Evolutionary conservation across 768 basidiomycete species (phyloP).

Genomic region (Ramaria sp.): DNA sequence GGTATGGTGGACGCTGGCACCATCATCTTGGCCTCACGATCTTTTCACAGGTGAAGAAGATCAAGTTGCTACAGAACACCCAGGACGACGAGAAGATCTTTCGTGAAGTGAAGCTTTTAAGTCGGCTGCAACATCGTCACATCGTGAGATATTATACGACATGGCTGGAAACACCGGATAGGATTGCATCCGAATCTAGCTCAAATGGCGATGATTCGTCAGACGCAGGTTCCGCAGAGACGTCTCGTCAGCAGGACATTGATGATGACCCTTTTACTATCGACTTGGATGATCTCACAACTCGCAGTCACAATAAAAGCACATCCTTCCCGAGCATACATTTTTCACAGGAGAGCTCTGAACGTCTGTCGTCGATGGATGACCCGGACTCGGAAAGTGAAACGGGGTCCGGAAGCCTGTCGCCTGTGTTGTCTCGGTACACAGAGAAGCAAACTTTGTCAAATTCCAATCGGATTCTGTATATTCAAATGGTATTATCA

Average conservation of each 20-base stretch:
- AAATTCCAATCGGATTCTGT: constrained; percentile 39
- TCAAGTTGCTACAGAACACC: constrained; percentile 55
- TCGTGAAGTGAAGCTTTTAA: constrained; percentile 85
- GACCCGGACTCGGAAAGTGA: constrained; percentile 28
- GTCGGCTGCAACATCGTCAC: constrained; percentile 75
- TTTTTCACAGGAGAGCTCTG: constrained; percentile 41
- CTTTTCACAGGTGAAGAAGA: constrained; percentile 64
- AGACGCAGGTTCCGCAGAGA: constrained; percentile 5
- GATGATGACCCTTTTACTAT: constrained; percentile 49
- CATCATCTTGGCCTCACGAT: neutral
- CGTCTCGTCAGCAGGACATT: constrained; percentile 4
- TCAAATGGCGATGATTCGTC: constrained; percentile 17
- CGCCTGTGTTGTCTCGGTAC: constrained; percentile 19
- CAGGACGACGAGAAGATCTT: constrained; percentile 84
- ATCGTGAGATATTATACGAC: constrained; percentile 90
- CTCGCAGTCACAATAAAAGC: constrained; percentile 37
- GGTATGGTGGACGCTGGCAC: constrained; percentile 29
- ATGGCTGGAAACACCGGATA: constrained; percentile 71
- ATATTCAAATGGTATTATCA: constrained; percentile 80
- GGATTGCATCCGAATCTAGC: constrained; percentile 43
- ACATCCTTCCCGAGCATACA: constrained; percentile 79
- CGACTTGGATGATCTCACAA: constrained; percentile 50
- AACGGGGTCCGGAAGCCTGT: constrained; percentile 28
- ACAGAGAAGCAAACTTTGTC: constrained; percentile 3
- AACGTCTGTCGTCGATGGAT: constrained; percentile 24